Evolutionary conservation across 352 stramenopile genomes (phyloP).

Genomic region (Pythium rhizo-oryzae): DNA sequence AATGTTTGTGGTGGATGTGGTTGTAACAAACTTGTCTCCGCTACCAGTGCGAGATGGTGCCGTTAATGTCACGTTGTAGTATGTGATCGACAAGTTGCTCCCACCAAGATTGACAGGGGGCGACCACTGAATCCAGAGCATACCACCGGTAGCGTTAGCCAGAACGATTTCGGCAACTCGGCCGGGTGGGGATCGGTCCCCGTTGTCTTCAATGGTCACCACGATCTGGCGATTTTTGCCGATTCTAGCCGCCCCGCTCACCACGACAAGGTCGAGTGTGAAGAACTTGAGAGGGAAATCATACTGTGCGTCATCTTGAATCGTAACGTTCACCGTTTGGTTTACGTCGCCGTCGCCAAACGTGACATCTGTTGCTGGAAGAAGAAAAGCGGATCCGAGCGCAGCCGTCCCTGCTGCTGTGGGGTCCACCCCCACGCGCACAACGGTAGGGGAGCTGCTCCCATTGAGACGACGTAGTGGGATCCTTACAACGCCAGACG

Average conservation of each 20-base stretch:
- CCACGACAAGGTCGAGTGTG: conserved; percentile 33
- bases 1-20: conserved; percentile 35
- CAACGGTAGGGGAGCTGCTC: conserved; percentile 35
- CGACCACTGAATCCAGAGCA: conserved; percentile 45
- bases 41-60: neutral
- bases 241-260: conserved; percentile 33
- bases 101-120: conserved; percentile 53
- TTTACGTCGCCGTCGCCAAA: conserved; percentile 42
- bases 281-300: conserved; percentile 57
- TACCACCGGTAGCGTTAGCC: conserved; percentile 43
- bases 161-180: conserved; percentile 22
- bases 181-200: conserved; percentile 49
- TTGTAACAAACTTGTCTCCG: neutral
- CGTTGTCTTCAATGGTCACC: conserved; percentile 52
- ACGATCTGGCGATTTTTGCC: conserved; percentile 32
- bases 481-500: conserved; percentile 29
- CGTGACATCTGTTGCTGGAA: conserved; percentile 31
- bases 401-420: conserved; percentile 30
- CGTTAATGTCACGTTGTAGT: conserved; percentile 36
- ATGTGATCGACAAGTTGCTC: conserved; percentile 36
- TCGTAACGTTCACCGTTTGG: conserved; percentile 32
- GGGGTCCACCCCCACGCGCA: conserved; percentile 29
- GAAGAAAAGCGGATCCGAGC: conserved; percentile 32
- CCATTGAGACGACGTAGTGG: conserved; percentile 37
- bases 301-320: conserved; percentile 49